Evolutionary conservation across 1,284 basidiomycete genomes (phyloP).

Genomic region (Tilletia setariae): DNA sequence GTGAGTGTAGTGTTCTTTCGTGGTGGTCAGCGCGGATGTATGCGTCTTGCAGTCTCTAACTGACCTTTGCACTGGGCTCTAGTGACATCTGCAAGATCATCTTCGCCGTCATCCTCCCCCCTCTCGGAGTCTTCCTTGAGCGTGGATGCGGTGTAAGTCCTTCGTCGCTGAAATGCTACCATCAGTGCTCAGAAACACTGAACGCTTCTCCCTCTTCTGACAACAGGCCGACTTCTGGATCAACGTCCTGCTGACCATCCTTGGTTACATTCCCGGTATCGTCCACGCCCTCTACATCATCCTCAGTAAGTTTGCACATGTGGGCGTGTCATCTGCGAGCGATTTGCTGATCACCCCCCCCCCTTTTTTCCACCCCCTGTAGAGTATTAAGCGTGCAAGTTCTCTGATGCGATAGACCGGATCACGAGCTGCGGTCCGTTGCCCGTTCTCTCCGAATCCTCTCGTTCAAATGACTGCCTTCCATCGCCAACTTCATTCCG

Average conservation of each 20-base stretch:
- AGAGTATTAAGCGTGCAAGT: constrained; percentile 4
- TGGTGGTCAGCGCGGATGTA: too few relatives aligned
- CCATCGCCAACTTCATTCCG: too few relatives aligned
- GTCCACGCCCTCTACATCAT: constrained; percentile 49
- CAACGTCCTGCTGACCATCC: constrained; percentile 44
- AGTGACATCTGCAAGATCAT: constrained; percentile 28
- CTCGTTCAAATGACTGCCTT: not conserved
- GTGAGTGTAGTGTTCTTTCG: not conserved
- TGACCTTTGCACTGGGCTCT: too few relatives aligned
- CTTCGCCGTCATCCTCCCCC: constrained; percentile 33
- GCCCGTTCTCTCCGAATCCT: not conserved
- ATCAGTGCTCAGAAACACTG: not conserved
- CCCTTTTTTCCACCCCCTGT: not conserved
- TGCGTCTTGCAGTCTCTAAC: too few relatives aligned
- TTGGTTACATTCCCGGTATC: constrained; percentile 44
- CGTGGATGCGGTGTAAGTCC: constrained; percentile 24
- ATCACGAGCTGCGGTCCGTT: not conserved
- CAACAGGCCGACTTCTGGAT: constrained; percentile 21
- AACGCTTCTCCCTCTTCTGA: not conserved
- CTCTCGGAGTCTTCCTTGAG: constrained; percentile 40
- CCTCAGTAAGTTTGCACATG: constrained; percentile 24
- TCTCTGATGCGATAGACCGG: too few relatives aligned
- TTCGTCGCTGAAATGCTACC: not conserved
- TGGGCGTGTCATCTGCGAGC: not conserved
- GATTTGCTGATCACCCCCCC: too few relatives aligned